Evolutionary conservation across 768 basidiomycete species (phyloP).

Genomic region (Phlegmacium glaucopus): DNA sequence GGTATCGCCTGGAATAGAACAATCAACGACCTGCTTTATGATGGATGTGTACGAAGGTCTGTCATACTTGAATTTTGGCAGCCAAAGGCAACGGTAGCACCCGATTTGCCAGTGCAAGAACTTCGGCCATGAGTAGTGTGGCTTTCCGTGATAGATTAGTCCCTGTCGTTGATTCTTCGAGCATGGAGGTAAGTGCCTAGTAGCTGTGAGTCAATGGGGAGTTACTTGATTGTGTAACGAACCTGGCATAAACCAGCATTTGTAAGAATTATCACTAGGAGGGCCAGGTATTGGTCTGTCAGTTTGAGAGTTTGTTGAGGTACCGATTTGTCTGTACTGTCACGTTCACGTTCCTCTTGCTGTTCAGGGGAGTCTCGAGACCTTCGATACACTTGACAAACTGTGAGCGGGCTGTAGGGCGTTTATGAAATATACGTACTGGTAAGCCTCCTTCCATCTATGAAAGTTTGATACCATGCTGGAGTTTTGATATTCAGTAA

Average conservation of each 20-base stretch:
- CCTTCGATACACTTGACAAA: constrained; percentile 61
- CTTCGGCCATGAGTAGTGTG: constrained; percentile 85
- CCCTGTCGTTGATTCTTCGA: constrained; percentile 75
- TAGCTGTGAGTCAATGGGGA: constrained; percentile 1
- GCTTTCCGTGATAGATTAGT: constrained; percentile 84
- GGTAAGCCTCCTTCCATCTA: constrained; percentile 83
- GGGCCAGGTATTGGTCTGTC: constrained; percentile 89
- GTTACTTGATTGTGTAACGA: constrained; percentile 17
- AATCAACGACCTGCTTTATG: background rate
- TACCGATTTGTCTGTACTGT: constrained; percentile 38
- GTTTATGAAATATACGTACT: constrained; percentile 39
- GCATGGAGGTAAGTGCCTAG: constrained; percentile 81
- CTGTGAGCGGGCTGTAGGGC: background rate
- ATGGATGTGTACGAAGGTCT: background rate
- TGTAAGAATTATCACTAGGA: constrained; percentile 79
- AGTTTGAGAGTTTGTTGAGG: constrained; percentile 63
- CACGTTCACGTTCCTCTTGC: constrained; percentile 21
- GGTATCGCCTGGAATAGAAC: constrained; percentile 65
- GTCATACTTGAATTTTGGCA: constrained; percentile 73
- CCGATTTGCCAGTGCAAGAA: constrained; percentile 84
- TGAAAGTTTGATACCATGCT: constrained; percentile 91
- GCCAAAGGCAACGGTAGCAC: constrained; percentile 81
- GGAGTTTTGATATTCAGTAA: constrained; percentile 89
- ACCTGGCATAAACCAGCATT: constrained; percentile 91
- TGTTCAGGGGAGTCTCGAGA: constrained; percentile 39